Conservation (phyloP, 768 basidiomycete species). For the Chalciporus piperatus region DNA sequence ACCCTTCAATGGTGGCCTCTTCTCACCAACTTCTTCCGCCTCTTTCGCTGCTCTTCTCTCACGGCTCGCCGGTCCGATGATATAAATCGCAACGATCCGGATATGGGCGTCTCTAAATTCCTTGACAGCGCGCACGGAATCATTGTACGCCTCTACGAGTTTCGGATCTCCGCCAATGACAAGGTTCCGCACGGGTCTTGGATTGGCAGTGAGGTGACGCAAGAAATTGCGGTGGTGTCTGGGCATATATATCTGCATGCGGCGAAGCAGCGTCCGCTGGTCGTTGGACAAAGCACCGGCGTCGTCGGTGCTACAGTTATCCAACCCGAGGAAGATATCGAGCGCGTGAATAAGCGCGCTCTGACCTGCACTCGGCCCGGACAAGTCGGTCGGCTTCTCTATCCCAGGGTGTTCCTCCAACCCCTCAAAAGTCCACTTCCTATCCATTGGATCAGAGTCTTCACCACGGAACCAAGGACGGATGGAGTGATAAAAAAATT, state of each 20-base stretch:
- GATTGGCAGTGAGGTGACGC: slow-evolving; percentile 56
- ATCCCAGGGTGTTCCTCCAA: slow-evolving; percentile 45
- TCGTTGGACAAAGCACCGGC: slow-evolving; percentile 8
- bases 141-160: slow-evolving; percentile 59
- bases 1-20: slow-evolving; percentile 46
- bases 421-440: slow-evolving; percentile 62
- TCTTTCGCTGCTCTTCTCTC: slow-evolving; percentile 10
- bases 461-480: slow-evolving; percentile 82
- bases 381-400: slow-evolving; percentile 50
- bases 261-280: slow-evolving; percentile 50
- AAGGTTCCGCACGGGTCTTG: slow-evolving; percentile 58
- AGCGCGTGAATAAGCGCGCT: slow-evolving; percentile 73
- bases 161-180: slow-evolving; percentile 34
- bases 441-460: slow-evolving; percentile 45
- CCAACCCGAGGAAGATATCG: slow-evolving; percentile 70
- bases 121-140: slow-evolving; percentile 62
- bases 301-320: slow-evolving; percentile 36
- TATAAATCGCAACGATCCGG: slow-evolving; percentile 70
- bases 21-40: slow-evolving; percentile 16
- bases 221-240: slow-evolving; percentile 77
- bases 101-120: slow-evolving; percentile 76
- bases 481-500: slow-evolving; percentile 66
- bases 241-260: slow-evolving; percentile 85
- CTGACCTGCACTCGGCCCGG: slow-evolving; percentile 82
- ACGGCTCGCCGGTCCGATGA: slow-evolving; percentile 60